phyloP scores from a whole-genome alignment of 192 early-diverging fungal genomes.

The Linderina pennispora region DNA sequence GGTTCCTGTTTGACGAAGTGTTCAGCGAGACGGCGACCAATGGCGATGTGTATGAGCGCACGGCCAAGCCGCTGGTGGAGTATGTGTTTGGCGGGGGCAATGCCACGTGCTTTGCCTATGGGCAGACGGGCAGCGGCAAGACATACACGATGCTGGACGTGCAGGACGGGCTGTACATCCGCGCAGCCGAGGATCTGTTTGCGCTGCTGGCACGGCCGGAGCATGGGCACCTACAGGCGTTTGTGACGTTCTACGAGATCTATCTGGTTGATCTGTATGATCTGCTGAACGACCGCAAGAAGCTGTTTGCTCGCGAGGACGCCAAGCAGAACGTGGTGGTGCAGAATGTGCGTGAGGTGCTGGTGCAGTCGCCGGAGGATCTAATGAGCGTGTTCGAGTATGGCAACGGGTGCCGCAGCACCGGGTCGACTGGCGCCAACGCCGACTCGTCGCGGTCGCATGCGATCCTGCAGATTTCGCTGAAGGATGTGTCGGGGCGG shows the following conservation, averaged over 20 bases:
- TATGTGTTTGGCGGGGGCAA: constrained; percentile 95
- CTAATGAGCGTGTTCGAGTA: constrained; percentile 92
- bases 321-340: constrained; percentile 92
- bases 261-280: constrained; percentile 96
- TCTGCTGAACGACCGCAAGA: constrained; percentile 83
- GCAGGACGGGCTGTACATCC: constrained; percentile 82
- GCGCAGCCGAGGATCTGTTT: constrained; percentile 92
- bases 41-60: constrained; percentile 82
- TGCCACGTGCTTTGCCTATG: constrained; percentile 98
- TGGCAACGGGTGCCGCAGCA: constrained; percentile 83
- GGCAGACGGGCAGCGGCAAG: constrained; percentile 92
- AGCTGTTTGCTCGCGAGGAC: constrained; percentile 94
- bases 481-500: constrained; percentile 63
- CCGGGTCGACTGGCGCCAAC: constrained; percentile 94
- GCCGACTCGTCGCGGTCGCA: constrained; percentile 94
- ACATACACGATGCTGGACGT: constrained; percentile 96
- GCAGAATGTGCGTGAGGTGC: constrained; percentile 79
- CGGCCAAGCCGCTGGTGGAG: constrained; percentile 89
- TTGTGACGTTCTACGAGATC: constrained; percentile 93
- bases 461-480: constrained; percentile 90
- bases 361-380: constrained; percentile 77
- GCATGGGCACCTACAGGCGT: constrained; percentile 70
- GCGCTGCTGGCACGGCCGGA: constrained; percentile 59
- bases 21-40: constrained; percentile 79
- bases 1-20: constrained; percentile 95